Percentiles rank a stretch among this genome's conserved stretches.
Conservation (phyloP, 2,329 filamentous ascomycete genomes). For the Exophiala spinifera region DNA sequence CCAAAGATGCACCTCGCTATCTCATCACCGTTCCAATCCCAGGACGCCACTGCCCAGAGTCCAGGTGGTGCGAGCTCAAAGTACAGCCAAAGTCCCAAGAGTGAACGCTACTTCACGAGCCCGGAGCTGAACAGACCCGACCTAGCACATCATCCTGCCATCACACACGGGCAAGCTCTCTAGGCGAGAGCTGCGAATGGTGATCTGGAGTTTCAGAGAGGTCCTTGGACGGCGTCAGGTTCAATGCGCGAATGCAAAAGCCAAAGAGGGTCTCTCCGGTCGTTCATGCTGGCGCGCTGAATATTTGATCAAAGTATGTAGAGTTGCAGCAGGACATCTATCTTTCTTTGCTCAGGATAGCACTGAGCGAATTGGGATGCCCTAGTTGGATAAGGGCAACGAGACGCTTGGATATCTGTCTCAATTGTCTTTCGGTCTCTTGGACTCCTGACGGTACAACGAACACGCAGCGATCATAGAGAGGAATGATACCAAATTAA, state of each 20-base stretch:
- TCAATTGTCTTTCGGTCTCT: too few relatives aligned
- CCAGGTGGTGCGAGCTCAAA: slow-evolving; percentile 26
- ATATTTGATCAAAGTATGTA: not conserved
- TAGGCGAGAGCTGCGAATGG: slow-evolving; percentile 10
- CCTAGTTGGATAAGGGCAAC: too few relatives aligned
- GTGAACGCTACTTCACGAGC: slow-evolving; percentile 34
- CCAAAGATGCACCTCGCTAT: slow-evolving; percentile 51
- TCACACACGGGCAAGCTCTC: slow-evolving; percentile 30
- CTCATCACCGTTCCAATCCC: slow-evolving; percentile 47
- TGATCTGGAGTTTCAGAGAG: not conserved
- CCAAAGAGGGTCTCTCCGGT: not conserved
- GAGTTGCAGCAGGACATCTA: too few relatives aligned
- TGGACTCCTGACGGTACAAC: too few relatives aligned
- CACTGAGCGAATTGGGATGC: too few relatives aligned
- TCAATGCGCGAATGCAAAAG: not conserved
- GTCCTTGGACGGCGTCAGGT: not conserved
- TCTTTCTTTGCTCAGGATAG: too few relatives aligned
- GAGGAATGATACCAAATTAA: too few relatives aligned
- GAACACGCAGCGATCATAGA: too few relatives aligned
- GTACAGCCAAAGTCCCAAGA: slow-evolving; percentile 26
- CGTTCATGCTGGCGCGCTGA: not conserved
- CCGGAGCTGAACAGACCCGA: slow-evolving; percentile 51
- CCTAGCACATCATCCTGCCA: slow-evolving; percentile 54
- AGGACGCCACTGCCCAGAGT: slow-evolving; percentile 13
- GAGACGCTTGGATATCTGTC: too few relatives aligned